Conservation (phyloP, 176 grass and related monocot species). For the Cenchrus americanus region DNA sequence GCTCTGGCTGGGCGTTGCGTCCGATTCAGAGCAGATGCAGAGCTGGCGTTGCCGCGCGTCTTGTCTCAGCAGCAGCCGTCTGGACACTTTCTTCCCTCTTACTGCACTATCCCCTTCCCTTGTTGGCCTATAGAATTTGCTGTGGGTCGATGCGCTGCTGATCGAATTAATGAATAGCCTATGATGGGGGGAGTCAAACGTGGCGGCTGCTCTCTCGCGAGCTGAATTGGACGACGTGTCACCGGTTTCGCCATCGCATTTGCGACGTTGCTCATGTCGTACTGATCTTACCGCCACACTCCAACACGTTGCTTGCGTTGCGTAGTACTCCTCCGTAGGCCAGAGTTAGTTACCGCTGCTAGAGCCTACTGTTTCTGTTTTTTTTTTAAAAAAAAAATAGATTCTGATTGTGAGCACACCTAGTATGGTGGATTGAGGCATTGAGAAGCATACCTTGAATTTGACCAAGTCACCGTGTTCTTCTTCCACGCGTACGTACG, state of each 20-base stretch:
- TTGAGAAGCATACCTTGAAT: too few relatives aligned
- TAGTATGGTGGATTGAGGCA: too few relatives aligned
- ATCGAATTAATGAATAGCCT: conserved; percentile 8
- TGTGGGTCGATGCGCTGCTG: background rate
- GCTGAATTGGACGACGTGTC: too few relatives aligned
- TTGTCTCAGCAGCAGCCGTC: conserved; percentile 5
- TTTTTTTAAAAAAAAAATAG: too few relatives aligned
- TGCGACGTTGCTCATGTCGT: background rate
- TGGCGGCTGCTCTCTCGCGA: background rate
- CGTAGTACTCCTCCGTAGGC: background rate
- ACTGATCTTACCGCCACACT: background rate
- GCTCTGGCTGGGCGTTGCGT: background rate
- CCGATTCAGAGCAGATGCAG: background rate
- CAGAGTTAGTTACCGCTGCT: background rate
- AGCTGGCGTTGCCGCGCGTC: background rate
- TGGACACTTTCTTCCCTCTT: too few relatives aligned
- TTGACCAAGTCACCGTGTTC: too few relatives aligned
- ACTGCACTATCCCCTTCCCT: too few relatives aligned
- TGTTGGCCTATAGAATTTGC: background rate
- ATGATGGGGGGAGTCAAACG: conserved; percentile 19
- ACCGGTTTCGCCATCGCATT: background rate
- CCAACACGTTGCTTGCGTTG: background rate
- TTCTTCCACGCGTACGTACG: too few relatives aligned
- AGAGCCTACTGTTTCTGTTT: background rate
- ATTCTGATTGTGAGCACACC: too few relatives aligned